Evolutionary conservation across 352 stramenopile genomes (phyloP), one percentile per base, ranked within the genome.

Genomic region (Thalassiosira hispida): DNA sequence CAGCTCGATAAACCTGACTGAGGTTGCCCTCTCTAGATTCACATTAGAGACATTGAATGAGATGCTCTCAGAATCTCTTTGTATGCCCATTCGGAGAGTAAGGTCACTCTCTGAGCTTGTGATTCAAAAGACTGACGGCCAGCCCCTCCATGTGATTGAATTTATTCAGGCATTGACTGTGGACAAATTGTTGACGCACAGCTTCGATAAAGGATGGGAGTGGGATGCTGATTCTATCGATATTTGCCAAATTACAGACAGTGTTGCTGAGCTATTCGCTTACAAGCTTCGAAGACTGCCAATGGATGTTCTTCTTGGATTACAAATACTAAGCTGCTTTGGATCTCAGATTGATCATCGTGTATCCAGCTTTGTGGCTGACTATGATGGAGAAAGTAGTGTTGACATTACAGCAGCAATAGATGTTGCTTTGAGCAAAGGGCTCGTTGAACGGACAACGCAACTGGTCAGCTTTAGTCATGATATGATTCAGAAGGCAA

Each of bases 211-310:
- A 27, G 70, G 70, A 12, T 79, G 70, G 70, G 61, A 79, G 20
- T 79, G 70, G 70, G 70, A 79, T 23, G 44, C 23, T n/a, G 70
- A 79, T 62, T 51, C 55, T 14, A 79, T 79, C 27, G 70, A 68
- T 61, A 67, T 62, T 25, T 71, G 44, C 18, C 61, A 49, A 4
- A 79, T 79, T 47, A 71, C 63, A 40, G 63, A 72, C 8, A 62
- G 63, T 69, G 71, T 73, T 1, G 71, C 71, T 9, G 52, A 73
- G 52, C 29, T 79, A 6, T 73, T 64, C 25, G 38, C 60, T 18
- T 51, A 67, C 18, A 79, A 73, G 25, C 33, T 77, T 18, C 1
- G 52, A 20, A 70, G 25, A 27, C 31, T 77, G n/a, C 47, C 57
- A 59, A 42, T 42, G 16, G 51, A 70, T 16, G 52, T 44, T 35